Conservation (phyloP, 768 basidiomycete genomes). For the Tylopilus vinaceipallidus region DNA sequence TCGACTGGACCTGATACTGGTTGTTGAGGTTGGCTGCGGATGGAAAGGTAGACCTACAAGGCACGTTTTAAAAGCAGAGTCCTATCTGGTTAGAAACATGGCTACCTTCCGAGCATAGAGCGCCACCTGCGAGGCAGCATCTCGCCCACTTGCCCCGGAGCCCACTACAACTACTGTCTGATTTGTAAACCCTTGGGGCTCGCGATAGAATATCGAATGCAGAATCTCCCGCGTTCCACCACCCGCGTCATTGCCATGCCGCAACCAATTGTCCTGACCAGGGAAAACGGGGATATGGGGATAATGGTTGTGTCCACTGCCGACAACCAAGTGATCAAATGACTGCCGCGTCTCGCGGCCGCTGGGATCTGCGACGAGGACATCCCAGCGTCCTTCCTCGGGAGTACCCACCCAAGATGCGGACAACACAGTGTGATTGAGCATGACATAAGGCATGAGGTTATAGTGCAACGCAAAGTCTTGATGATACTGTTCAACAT, state of each 20-base stretch:
- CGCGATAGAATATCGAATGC: slow-evolving; percentile 55
- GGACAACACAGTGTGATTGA: slow-evolving; percentile 43
- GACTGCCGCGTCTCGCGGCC: slow-evolving; percentile 21
- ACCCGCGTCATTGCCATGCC: slow-evolving; percentile 17
- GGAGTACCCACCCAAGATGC: slow-evolving; percentile 44
- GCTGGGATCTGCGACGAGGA: slow-evolving; percentile 31
- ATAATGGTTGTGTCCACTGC: slow-evolving; percentile 55
- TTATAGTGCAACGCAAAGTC: slow-evolving; percentile 40
- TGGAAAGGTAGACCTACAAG: slow-evolving; percentile 37
- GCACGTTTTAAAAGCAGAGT: neutral
- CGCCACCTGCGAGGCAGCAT: slow-evolving; percentile 43
- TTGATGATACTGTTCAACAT: slow-evolving; percentile 46
- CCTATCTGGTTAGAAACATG: neutral
- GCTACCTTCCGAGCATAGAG: slow-evolving; percentile 41
- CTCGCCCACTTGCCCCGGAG: slow-evolving; percentile 45
- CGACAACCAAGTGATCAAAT: slow-evolving; percentile 56
- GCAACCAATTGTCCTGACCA: slow-evolving; percentile 51
- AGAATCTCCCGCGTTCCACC: slow-evolving; percentile 38
- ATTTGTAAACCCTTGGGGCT: slow-evolving; percentile 41
- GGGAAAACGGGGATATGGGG: slow-evolving; percentile 45
- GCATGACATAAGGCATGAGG: slow-evolving; percentile 38
- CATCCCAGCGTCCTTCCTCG: slow-evolving; percentile 42
- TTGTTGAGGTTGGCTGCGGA: slow-evolving; percentile 27
- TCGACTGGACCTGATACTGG: slow-evolving; percentile 22
- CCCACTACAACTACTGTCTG: slow-evolving; percentile 50